Base-by-base conservation (phyloP, 2,329 filamentous ascomycete genomes). In the Seiridium cupressi region DNA sequence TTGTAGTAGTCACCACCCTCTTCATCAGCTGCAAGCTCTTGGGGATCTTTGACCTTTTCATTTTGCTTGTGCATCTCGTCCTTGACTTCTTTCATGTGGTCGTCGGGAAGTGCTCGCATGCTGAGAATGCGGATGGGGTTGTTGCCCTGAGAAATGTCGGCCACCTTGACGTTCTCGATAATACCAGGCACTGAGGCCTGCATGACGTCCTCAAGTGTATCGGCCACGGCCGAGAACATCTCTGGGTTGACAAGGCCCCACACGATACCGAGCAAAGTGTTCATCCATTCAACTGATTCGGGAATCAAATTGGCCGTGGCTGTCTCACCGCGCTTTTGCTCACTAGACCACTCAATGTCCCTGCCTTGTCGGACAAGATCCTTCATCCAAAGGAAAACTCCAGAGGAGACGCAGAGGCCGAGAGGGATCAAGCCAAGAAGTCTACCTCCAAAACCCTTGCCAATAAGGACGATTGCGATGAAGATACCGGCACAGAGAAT, bases 201-300 rank as follows among this genome's bases (percentile, higher is more conserved):
- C 67, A 58, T 69, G 69, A 62, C 61, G n/a, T 62, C 71, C 59
- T 95, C 91, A 5, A 95, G 84, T 10, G 91, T 97, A 71, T 98
- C 95, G n/a, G 93, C 93, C 7, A 97, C 85, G 5, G 86, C 86
- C n/a, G 86, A 81, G 73, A 99, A 95, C 90, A 98, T 96, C 48
- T 98, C 94, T 0, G 95, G 94, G 70, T 98, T 96, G 64, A 97
- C 88, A 3, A 98, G 79, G 0, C 92, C 91, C 95, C 95, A 99
- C 48, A 95, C 83, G 47, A 97, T 85, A 1, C 85, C 86, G 3
- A 98, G 76, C 55, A 95, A 85, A 0, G 91, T 93, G 73, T 99
- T 99, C 84, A 99, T 89, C 95, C 95, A 98, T 72, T 93, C 90
- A 5, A 96, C 93, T 0, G 91, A 96, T 76, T 97, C 94, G 0